Conservation (phyloP, 805 yeast species). For the Metahyphopichia silvanorum region DNA sequence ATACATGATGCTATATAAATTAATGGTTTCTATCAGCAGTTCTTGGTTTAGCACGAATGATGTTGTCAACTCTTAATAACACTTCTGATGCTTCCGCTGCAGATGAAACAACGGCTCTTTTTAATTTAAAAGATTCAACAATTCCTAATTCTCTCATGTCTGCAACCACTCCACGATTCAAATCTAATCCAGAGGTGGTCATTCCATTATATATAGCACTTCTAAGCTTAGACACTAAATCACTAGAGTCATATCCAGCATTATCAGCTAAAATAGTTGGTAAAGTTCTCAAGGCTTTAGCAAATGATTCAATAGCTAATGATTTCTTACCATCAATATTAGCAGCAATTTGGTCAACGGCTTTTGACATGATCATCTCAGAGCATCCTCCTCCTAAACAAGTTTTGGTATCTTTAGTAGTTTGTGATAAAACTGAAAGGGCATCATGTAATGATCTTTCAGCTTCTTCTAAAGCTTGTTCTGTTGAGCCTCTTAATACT, state of each 20-base stretch:
- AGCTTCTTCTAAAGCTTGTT: constrained; percentile 46
- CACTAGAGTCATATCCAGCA: constrained; percentile 95
- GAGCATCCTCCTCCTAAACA: constrained; percentile 95
- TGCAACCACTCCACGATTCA: constrained; percentile 78
- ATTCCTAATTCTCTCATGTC: constrained; percentile 94
- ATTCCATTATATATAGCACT: constrained; percentile 90
- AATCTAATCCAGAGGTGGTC: constrained; percentile 87
- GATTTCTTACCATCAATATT: constrained; percentile 91
- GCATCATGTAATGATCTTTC: constrained; percentile 82
- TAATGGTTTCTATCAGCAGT: constrained; percentile 80
- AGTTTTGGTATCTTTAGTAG: constrained; percentile 88
- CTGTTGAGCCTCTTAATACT: constrained; percentile 67
- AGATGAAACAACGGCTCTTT: constrained; percentile 87
- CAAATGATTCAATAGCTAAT: constrained; percentile 91
- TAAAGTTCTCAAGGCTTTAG: constrained; percentile 87
- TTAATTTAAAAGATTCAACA: constrained; percentile 89
- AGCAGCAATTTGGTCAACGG: constrained; percentile 90
- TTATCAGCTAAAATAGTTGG: constrained; percentile 96
- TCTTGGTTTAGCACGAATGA: constrained; percentile 94
- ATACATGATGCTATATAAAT: no score
- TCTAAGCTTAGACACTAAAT: constrained; percentile 84
- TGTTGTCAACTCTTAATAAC: constrained; percentile 91
- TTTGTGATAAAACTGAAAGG: constrained; percentile 89
- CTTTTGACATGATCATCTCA: constrained; percentile 88
- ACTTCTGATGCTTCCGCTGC: constrained; percentile 99